Evolutionary conservation across 345 rosid genomes (phyloP), one percentile per base, ranked within the genome.

Genomic region (Punica granatum): DNA sequence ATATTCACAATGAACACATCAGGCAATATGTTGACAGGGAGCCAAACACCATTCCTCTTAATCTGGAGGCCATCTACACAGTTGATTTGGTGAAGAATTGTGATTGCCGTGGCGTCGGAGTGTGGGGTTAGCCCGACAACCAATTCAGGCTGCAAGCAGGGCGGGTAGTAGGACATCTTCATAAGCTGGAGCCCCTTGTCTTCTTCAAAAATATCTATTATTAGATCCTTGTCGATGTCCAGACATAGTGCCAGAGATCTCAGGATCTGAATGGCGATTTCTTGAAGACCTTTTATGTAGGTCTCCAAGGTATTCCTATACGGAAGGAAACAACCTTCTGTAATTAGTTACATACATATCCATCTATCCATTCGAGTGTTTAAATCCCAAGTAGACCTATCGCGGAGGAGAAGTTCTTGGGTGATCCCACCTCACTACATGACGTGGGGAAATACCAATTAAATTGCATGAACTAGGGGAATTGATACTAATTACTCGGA

Each of bases 121-220:
- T 73, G 80, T 0, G 72, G 67, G 19, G 68, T 74, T 25, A 77
- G 60, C 7, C 81, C 77, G 19, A 77, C 61, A 10, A 59, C 80
- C 26, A 70, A 69, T 58, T 77, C 74, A 6, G 77, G 77, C 54
- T 66, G 28, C 12, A 60, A 68, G 63, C 75, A 68, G 1, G 75
- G 58, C 18, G 70, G 71, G 65, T 73, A 74, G 67, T 69, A 73
- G 3, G 74, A 71, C 77, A 76, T 70, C 63, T 82, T 76, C 43
- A 76, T 26, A 0, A 75, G 64, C 49, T 76, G 82, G 21, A 75
- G 34, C 65, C 80, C 86, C 28, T 83, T 75, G 1, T 70, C 84
- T 33, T 80, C 77, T 0, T 69, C 81, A 60, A 83, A 80, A 60
- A 68, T 26, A 43, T 78, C 77, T 63, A 70, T 70, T 53, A 78